Evolutionary conservation across 176 grass and related monocot genomes (phyloP), one percentile per base, ranked within the genome.

Genomic region (Avena eriantha): DNA sequence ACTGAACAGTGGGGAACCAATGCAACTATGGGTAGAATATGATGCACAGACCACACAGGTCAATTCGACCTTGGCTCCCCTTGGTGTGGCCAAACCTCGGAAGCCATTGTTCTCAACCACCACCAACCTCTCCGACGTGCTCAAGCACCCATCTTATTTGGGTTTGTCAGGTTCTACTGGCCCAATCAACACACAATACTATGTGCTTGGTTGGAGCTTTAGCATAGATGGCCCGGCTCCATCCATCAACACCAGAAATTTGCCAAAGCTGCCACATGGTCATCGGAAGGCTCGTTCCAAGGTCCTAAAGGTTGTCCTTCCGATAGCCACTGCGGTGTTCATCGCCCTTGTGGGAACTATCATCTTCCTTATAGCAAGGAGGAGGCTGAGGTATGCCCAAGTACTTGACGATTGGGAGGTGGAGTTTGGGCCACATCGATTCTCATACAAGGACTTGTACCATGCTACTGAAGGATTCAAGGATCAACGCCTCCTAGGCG

Each of bases 161-260:
- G 83, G 83, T 23, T 77, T 85, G 23, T 77, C 83, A 2, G 10
- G 69, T 11, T 3, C 69, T 4, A 46, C 69, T 2, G 68, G 77
- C 8, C 5, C 39, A 15, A 0, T 64, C 36, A 80, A 59, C 54
- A 17, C 78, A 3, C 36, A 14, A 0, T 41, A 80, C 7, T 80
- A 41, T 2, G 35, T 88, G 39, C 35, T 88, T 29, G 86, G 86
- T 3, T 88, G 86, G 80, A 88, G 80, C 80, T 79, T 79, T 39
- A 18, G 19, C 35, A 7, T 79, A 56, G 22, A 63, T 2, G 12
- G 56, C 5, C 47, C 48, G 4, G 80, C 65, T 50, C 64, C 60
- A 15, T 4, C 48, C 14, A 82, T 82, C 13, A 68, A 82, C 41
- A 56, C 24, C 31, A 9, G 47, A 33, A 71, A 23, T 21, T 9